phyloP scores from a whole-genome alignment of 2,329 filamentous ascomycete species.

The Domatiomyces catenatus region DNA sequence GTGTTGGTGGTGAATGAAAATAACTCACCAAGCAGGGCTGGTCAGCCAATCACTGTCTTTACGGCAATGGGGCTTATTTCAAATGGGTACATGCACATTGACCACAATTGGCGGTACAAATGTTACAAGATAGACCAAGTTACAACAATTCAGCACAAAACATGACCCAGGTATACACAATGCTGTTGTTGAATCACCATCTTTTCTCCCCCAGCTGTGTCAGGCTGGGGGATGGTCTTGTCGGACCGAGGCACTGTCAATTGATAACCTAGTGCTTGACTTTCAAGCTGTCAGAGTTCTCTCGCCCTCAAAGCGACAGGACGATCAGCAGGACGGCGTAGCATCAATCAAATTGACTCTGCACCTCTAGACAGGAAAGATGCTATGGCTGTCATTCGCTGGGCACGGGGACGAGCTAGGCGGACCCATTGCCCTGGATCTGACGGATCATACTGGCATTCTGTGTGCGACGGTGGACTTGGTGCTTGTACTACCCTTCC shows the following conservation, averaged over 20 bases:
- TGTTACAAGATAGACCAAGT: too few relatives aligned
- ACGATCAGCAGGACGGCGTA: conserved; percentile 16
- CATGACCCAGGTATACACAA: not conserved
- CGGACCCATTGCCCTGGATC: conserved; percentile 66
- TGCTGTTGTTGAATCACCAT: not conserved
- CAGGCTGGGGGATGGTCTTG: conserved; percentile 2
- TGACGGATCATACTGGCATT: conserved; percentile 75
- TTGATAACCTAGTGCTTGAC: conserved; percentile 32
- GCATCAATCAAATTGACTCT: conserved; percentile 19
- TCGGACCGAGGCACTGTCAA: conserved; percentile 24
- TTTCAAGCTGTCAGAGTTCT: conserved; percentile 18
- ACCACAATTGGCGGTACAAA: too few relatives aligned
- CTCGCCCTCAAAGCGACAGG: not conserved
- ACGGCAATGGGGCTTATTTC: not conserved
- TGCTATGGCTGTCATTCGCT: conserved; percentile 44
- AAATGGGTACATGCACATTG: not conserved
- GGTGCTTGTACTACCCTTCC: conserved; percentile 72
- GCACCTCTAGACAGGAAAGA: conserved; percentile 30
- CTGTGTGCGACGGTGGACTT: conserved; percentile 73
- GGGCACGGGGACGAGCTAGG: conserved; percentile 50
- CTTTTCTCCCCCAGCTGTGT: not conserved
- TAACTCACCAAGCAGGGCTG: too few relatives aligned
- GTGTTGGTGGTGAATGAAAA: too few relatives aligned
- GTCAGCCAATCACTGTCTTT: too few relatives aligned
- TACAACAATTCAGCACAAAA: too few relatives aligned